Conservation (phyloP, 495 filamentous ascomycete species). For the Penicillium subrubescens region DNA sequence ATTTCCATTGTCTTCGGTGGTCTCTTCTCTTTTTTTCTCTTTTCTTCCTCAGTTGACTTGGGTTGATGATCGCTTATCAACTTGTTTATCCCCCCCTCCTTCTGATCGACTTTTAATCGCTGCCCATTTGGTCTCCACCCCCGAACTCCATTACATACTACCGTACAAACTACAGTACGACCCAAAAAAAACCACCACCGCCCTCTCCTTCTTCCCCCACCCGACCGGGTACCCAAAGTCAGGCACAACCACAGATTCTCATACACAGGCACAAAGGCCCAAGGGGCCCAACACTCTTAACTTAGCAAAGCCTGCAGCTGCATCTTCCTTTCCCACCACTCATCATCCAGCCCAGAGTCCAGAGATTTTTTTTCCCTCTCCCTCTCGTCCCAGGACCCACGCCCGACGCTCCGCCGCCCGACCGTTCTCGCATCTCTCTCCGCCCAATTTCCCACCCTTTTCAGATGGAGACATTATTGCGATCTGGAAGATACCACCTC, state of each 20-base stretch:
- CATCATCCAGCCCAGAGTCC: conserved; percentile 3
- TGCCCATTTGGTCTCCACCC: conserved; percentile 21
- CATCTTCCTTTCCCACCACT: conserved; percentile 24
- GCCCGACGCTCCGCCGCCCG: conserved; percentile 29
- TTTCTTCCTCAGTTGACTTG: neutral
- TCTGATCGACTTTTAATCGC: conserved; percentile 12
- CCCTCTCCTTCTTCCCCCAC: conserved; percentile 8
- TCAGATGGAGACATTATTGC: conserved; percentile 36
- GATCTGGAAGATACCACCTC: conserved; percentile 26
- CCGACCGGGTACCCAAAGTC: conserved; percentile 31
- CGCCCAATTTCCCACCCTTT: conserved; percentile 25
- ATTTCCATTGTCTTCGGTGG: neutral
- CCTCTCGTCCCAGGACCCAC: conserved; percentile 10
- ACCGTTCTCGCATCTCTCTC: conserved; percentile 12
- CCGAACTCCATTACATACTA: neutral
- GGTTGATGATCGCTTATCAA: conserved; percentile 6
- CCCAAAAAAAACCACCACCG: neutral
- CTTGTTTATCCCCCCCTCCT: conserved; percentile 10
- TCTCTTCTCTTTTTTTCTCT: conserved; percentile 20
- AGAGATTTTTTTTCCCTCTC: conserved; percentile 2
- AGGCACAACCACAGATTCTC: conserved; percentile 29
- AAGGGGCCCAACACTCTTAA: neutral
- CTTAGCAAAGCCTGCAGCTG: conserved; percentile 25
- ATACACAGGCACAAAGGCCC: conserved; percentile 6
- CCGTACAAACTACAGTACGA: neutral